phyloP scores from a whole-genome alignment of 371 early-diverging fungal genomes.

The Phascolomyces articulosus region DNA sequence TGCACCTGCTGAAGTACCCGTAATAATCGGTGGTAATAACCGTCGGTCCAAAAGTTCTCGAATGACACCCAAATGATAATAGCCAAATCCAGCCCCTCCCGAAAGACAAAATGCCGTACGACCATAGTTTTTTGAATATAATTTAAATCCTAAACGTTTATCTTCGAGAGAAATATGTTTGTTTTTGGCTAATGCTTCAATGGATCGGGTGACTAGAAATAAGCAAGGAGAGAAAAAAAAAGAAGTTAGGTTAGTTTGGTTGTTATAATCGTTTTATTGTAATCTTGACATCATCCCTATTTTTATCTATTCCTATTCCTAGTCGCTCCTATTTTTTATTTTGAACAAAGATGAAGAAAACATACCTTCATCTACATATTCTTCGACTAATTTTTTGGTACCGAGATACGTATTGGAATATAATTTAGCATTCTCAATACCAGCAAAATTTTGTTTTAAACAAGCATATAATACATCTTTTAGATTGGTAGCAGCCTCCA shows the following conservation, averaged over 20 bases:
- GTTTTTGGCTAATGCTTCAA: slow-evolving; percentile 64
- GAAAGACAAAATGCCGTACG: slow-evolving; percentile 87
- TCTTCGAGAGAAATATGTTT: slow-evolving; percentile 51
- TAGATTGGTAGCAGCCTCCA: slow-evolving; percentile 37
- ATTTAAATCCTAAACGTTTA: slow-evolving; percentile 74
- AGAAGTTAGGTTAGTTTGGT: neutral
- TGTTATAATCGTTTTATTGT: too few species aligned
- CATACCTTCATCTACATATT: slow-evolving; percentile 80
- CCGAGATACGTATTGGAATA: slow-evolving; percentile 81
- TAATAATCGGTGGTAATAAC: slow-evolving; percentile 83
- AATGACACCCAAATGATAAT: slow-evolving; percentile 80
- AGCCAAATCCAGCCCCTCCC: slow-evolving; percentile 90
- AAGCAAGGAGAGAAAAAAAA: too few species aligned
- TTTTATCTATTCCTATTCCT: too few species aligned
- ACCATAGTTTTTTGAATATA: slow-evolving; percentile 81
- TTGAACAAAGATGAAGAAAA: too few species aligned
- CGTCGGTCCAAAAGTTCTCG: slow-evolving; percentile 76
- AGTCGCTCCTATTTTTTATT: too few species aligned
- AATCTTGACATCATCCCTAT: too few species aligned
- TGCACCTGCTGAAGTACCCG: slow-evolving; percentile 86
- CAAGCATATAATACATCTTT: slow-evolving; percentile 65
- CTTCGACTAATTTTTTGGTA: slow-evolving; percentile 78
- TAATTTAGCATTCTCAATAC: slow-evolving; percentile 75
- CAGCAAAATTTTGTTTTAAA: slow-evolving; percentile 80
- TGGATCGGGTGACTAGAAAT: slow-evolving; percentile 59